Percentiles rank a stretch among this genome's conserved stretches.
Conservation (phyloP, 345 rosid species). For the Eucalyptus melliodora region DNA sequence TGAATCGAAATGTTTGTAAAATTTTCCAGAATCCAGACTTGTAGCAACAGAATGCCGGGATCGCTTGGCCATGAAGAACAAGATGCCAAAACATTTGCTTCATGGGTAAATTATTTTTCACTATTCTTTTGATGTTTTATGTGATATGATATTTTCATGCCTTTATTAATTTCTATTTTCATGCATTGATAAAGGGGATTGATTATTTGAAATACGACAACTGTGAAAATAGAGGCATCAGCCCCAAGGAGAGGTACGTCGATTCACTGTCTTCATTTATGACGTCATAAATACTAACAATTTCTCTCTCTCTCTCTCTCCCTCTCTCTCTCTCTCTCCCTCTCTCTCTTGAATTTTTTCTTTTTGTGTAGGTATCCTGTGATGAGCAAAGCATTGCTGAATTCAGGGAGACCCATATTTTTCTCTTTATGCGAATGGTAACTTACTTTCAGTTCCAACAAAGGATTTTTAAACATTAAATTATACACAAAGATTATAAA, state of each 20-base stretch:
- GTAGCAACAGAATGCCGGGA: slow-evolving; percentile 52
- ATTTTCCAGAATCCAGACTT: slow-evolving; percentile 29
- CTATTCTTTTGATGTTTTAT: not conserved
- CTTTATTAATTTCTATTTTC: not conserved
- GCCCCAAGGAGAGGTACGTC: slow-evolving; percentile 27
- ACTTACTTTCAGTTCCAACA: not conserved
- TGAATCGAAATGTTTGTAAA: not conserved
- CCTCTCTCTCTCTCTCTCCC: not conserved
- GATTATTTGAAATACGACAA: slow-evolving; percentile 58
- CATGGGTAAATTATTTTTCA: not conserved
- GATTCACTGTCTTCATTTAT: not conserved
- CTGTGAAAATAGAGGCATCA: slow-evolving; percentile 17
- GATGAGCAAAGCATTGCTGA: slow-evolving; percentile 41
- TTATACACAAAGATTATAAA: not conserved
- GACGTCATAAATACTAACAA: not conserved
- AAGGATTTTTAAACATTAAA: not conserved
- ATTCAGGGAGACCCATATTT: slow-evolving; percentile 38
- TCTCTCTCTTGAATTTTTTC: not conserved
- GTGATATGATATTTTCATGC: not conserved
- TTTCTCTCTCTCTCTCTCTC: not conserved
- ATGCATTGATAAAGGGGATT: slow-evolving; percentile 13
- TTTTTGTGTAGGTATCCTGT: slow-evolving; percentile 19
- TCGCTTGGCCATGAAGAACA: slow-evolving; percentile 38
- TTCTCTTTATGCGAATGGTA: slow-evolving; percentile 62
- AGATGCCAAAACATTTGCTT: slow-evolving; percentile 37